Conservation (phyloP, 305 asterid genomes). For the Euphrasia arctica region DNA sequence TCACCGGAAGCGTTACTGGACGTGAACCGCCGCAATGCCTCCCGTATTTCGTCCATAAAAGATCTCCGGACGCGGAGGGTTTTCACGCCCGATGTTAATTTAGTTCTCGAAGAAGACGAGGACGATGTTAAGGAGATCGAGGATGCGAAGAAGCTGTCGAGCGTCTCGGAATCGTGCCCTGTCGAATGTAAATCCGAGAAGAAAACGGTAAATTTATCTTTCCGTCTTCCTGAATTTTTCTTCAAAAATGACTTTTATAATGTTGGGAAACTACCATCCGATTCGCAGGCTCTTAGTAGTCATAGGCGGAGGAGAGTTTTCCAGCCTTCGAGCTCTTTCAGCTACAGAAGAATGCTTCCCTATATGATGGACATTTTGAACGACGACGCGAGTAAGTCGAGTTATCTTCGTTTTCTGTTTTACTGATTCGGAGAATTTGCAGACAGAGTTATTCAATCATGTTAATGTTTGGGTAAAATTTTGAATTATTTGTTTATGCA, state of each 20-base stretch:
- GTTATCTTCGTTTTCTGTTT: background rate
- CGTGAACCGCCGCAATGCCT: constrained; percentile 19
- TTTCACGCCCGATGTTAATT: constrained; percentile 39
- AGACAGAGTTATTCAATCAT: background rate
- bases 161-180: constrained; percentile 19
- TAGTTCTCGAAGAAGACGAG: constrained; percentile 25
- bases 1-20: constrained; percentile 24
- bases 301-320: constrained; percentile 43
- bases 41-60: constrained; percentile 31
- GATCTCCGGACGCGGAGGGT: constrained; percentile 57
- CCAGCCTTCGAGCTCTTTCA: constrained; percentile 54
- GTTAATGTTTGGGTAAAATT: background rate
- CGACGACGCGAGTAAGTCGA: constrained; percentile 45
- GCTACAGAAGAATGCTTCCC: constrained; percentile 78
- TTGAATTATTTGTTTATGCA: constrained; percentile 21
- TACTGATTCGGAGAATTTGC: background rate
- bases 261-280: background rate
- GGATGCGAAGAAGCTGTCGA: constrained; percentile 23
- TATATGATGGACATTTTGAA: constrained; percentile 48
- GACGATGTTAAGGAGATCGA: constrained; percentile 16
- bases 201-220: constrained; percentile 34
- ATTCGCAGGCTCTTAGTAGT: constrained; percentile 38
- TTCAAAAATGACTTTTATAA: background rate
- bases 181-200: constrained; percentile 19
- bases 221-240: background rate